Evolutionary conservation across 2,329 filamentous ascomycete genomes (phyloP).

Genomic region (Colletotrichum tropicicola): DNA sequence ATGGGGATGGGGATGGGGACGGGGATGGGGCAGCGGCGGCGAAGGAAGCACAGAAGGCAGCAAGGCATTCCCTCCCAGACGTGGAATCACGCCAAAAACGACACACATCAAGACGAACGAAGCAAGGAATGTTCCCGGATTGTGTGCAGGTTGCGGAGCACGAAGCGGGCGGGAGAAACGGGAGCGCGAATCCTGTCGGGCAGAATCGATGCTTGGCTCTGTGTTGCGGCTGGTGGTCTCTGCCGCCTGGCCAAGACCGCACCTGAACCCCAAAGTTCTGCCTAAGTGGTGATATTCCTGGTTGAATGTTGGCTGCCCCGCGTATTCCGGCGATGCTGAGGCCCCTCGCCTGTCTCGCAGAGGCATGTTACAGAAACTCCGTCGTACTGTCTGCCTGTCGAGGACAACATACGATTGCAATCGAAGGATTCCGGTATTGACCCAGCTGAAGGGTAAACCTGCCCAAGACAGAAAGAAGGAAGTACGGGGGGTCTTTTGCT

Average conservation of each 20-base stretch:
- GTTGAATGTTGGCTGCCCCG: too few relatives aligned
- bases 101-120: too few relatives aligned
- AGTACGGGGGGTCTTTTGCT: neutral
- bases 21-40: neutral
- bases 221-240: neutral
- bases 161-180: neutral
- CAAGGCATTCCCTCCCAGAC: too few relatives aligned
- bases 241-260: neutral
- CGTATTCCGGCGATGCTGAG: too few relatives aligned
- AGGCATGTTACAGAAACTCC: too few relatives aligned
- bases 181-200: constrained; percentile 1
- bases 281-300: too few relatives aligned
- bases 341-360: too few relatives aligned
- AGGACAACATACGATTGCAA: too few relatives aligned
- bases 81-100: too few relatives aligned
- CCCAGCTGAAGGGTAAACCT: neutral
- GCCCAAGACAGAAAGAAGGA: neutral
- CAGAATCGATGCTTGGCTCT: constrained; percentile 16
- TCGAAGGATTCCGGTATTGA: too few relatives aligned
- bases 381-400: too few relatives aligned
- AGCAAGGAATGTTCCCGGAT: neutral
- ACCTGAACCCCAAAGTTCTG: neutral
- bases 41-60: neutral
- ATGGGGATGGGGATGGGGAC: neutral
- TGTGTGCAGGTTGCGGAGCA: neutral